Percentiles rank a stretch among this genome's conserved stretches.
Evolutionary conservation across 2,329 filamentous ascomycete genomes (phyloP).

Genomic region (Curvularia sp.): DNA sequence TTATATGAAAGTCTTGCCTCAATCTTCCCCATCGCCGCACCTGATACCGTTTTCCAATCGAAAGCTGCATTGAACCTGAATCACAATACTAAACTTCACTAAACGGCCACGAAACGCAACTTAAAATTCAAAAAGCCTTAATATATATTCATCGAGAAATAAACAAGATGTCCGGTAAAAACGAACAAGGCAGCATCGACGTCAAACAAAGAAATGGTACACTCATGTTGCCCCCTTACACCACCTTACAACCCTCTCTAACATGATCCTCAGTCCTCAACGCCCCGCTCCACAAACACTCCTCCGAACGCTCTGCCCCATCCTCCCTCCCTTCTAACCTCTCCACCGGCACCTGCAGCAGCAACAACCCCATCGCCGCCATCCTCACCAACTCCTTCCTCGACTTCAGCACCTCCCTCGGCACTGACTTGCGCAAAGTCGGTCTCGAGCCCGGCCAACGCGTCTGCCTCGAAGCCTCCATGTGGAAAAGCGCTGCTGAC

Average conservation of each 20-base stretch:
- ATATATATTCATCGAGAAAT: conserved; percentile 12
- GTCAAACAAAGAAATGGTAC: conserved; percentile 40
- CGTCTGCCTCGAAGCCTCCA: conserved; percentile 65
- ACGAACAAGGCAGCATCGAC: conserved; percentile 33
- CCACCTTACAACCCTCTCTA: not conserved
- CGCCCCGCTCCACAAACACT: conserved; percentile 37
- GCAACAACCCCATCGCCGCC: conserved; percentile 56
- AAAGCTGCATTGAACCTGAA: not conserved
- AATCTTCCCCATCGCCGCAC: not conserved
- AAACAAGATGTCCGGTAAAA: conserved; percentile 30
- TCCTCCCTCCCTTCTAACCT: conserved; percentile 16
- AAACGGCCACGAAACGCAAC: not conserved
- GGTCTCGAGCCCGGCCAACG: conserved; percentile 63
- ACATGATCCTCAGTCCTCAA: conserved; percentile 26
- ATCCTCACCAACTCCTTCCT: conserved; percentile 66
- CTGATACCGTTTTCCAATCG: not conserved
- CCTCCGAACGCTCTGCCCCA: conserved; percentile 11
- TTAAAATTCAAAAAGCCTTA: not conserved
- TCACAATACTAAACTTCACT: not conserved
- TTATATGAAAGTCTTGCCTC: not conserved
- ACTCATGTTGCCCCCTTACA: not conserved
- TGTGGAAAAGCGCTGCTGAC: conserved; percentile 59
- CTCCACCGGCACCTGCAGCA: conserved; percentile 30
- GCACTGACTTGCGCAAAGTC: conserved; percentile 63
- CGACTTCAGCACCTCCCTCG: conserved; percentile 58